Evolutionary conservation across 257 asterid species (phyloP), one percentile per base, ranked within the genome.

Genomic region (Solanum sejunctum): DNA sequence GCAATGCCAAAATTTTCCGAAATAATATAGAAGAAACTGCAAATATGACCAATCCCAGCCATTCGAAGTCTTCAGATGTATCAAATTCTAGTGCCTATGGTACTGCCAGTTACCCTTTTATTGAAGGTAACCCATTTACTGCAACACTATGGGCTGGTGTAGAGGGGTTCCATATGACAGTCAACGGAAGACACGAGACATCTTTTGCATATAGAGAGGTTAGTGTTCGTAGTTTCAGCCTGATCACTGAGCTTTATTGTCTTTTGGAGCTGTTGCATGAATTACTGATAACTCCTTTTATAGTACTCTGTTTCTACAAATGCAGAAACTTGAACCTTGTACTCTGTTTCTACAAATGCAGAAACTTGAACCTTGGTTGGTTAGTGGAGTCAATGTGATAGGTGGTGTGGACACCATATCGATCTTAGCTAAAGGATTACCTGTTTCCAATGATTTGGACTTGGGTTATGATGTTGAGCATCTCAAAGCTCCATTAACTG

Each of bases 351-450:
- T 45, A 39, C 72, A 84, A 84, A 55, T 90, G 92, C 95, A 97
- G 98, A 92, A 92, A 84, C 98, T 97, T 17, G 98, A 97, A 80
- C 99, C 98, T 12, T 95, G 98, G 98, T 88, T 93, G 91, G 97
- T 94, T 43, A 91, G 91, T 86, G 90, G 90, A 86, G 94, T 95
- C 49, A 85, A 86, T 5, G 93, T 95, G 87, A 89, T 86, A 81
- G 99, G 99, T 86, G 93, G 96, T 61, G 56, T 95, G 89, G 91
- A 85, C 67, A 82, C 88, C 84, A 86, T 95, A 80, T 92, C 98
- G 57, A 79, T 92, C 90, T 85, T 96, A 80, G 98, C 97, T 10
- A 96, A 95, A 88, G 98, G 98, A 83, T 91, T 96, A 84, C 98
- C 98, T 55, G 92, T 91, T 89, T 86, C 89, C 58, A 91, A 90